Base-by-base conservation (phyloP, 2,329 filamentous ascomycete species). In the Talaromyces atroroseus region DNA sequence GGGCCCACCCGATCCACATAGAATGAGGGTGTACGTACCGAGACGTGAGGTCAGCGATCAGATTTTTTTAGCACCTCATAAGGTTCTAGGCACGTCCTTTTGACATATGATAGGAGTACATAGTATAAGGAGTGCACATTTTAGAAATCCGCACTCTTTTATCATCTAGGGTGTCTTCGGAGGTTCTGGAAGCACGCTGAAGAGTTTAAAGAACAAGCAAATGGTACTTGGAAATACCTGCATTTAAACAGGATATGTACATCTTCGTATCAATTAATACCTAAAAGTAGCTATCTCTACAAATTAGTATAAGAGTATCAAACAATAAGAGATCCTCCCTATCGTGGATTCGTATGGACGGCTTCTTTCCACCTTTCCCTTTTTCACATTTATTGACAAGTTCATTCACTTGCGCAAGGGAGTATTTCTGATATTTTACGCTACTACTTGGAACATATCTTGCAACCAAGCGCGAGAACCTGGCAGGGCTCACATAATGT, bases 401-500 rank as follows among this genome's bases (percentile, higher is more conserved):
- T 20, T 59, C 61, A 49, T 65, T 66, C 49, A 66, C 46, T 29
- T 55, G 54, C 20, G 49, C 58, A 58, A 63, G 55, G 2, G 60
- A 56, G 47, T 60, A 63, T 16, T 52, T 57, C 59, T 3, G 58
- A 23, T 18, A 60, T 54, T 62, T 8, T 56, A 21, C 5, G 61
- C 58, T 11, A 61, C 61, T 54, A 63, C 62, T 10, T 60, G 36
- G 12, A 64, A 24, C 63, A 64, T 65, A 36, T 61, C 64, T 38
- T 59, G 59, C 45, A 62, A 49, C 48, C 60, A 56, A 23, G 54
- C 59, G 54, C 59, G 62, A 32, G 57, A 48, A 6, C 64, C 61
- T 4, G 60, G 56, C 49, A 66, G 44, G 34, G 59, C 59, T 20
- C 62, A 59, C 3, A 65, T 38, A 18, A 65, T 49, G n/a, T 59